These are phyloP conservation scores for Sugiyamaella valdiviana DNA, from an alignment of 805 yeast species.

Conservation along the genomic window DNA sequence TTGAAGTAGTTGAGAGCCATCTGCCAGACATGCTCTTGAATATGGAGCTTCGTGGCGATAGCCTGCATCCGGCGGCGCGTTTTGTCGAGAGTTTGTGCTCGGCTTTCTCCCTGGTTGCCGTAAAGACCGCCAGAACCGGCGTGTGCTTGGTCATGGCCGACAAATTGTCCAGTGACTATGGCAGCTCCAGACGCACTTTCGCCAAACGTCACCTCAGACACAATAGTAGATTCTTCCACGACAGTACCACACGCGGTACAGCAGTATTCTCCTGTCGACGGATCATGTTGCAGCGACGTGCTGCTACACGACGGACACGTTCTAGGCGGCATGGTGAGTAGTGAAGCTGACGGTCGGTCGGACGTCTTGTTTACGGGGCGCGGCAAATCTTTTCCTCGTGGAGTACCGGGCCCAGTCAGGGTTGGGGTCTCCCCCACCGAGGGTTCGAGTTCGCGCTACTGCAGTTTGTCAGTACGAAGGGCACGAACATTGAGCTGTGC, in stretches of 20 bases:
- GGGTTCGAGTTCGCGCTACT: not conserved
- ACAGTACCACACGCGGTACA: conserved; percentile 85
- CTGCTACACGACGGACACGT: conserved; percentile 5
- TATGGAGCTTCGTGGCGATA: conserved; percentile 69
- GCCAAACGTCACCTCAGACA: conserved; percentile 90
- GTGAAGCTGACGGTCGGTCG: not conserved
- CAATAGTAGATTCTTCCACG: conserved; percentile 86
- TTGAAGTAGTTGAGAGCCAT: conserved; percentile 87
- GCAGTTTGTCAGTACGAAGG: not conserved
- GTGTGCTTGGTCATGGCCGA: conserved; percentile 72
- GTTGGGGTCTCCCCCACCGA: not conserved
- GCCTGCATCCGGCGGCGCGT: conserved; percentile 74
- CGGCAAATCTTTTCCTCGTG: not conserved
- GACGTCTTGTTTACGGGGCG: not conserved
- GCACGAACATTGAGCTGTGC: no score
- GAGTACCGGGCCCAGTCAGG: not conserved
- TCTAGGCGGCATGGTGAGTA: conserved; percentile 5
- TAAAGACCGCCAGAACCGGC: conserved; percentile 62
- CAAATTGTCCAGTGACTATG: conserved; percentile 88
- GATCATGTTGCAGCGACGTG: conserved; percentile 11
- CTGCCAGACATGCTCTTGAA: conserved; percentile 80
- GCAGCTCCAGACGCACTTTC: conserved; percentile 94
- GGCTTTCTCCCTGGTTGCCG: conserved; percentile 50
- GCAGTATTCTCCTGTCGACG: conserved; percentile 48
- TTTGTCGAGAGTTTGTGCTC: conserved; percentile 83